Evolutionary conservation across 257 asterid species (phyloP).

Genomic region (Mentha longifolia): DNA sequence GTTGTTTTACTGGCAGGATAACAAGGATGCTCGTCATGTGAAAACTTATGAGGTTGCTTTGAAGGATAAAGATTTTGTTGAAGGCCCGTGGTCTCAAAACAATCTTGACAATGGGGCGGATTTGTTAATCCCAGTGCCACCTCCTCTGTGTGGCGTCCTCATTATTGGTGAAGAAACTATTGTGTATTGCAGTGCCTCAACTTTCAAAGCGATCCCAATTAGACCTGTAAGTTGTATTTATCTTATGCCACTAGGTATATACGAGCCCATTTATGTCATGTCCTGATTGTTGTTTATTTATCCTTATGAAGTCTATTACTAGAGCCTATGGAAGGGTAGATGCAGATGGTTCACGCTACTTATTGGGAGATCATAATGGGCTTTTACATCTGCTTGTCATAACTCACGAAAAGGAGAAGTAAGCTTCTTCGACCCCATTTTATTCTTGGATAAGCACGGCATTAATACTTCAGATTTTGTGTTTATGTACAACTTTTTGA

Average conservation of each 20-base stretch:
- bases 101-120: slow-evolving; percentile 96
- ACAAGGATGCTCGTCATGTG: slow-evolving; percentile 88
- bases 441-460: slow-evolving; percentile 12
- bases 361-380: slow-evolving; percentile 90
- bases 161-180: slow-evolving; percentile 95
- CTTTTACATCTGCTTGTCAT: slow-evolving; percentile 82
- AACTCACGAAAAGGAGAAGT: slow-evolving; percentile 93
- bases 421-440: slow-evolving; percentile 36
- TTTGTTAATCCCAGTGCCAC: slow-evolving; percentile 89
- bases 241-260: slow-evolving; percentile 23
- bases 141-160: slow-evolving; percentile 91
- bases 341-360: slow-evolving; percentile 89
- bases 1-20: slow-evolving; percentile 60
- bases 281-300: slow-evolving; percentile 31
- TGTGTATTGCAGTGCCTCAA: slow-evolving; percentile 84
- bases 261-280: slow-evolving; percentile 24
- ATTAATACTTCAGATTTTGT: background rate
- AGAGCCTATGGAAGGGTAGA: slow-evolving; percentile 93
- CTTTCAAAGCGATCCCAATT: slow-evolving; percentile 84
- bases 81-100: slow-evolving; percentile 96
- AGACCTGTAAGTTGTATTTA: slow-evolving; percentile 68
- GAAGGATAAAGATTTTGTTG: slow-evolving; percentile 90
- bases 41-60: slow-evolving; percentile 88
- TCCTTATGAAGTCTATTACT: slow-evolving; percentile 62
- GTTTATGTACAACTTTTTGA: slow-evolving; percentile 26